Evolutionary conservation across 805 yeast species (phyloP), one percentile per base, ranked within the genome.

Genomic region (Sugiyamaella smithiae): DNA sequence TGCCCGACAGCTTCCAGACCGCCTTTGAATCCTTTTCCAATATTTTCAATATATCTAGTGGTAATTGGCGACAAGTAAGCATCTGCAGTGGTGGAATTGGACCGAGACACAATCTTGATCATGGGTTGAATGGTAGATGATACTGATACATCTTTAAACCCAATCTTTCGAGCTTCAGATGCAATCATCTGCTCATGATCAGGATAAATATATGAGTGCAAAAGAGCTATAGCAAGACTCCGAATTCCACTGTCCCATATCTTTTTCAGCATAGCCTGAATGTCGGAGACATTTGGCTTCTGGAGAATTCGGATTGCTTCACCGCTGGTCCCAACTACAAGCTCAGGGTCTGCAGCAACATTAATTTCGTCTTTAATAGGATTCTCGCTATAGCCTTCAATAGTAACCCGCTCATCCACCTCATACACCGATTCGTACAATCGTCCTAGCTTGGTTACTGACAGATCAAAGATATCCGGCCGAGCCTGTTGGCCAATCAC

Each of bases 401-500:
- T 69, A 1, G 97, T 88, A 22, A 91, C 90, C 55, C 98, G 74
- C 67, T 91, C 98, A 60, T 89, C 95, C 36, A 91, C 72, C 65
- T 91, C 97, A 36, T 84, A 74, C 1, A 91, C 97, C 2, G 74
- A 64, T 45, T 83, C 82, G 59, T 88, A 89, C 26, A 91, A 72
- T 17, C 81, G 83, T 4, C 76, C 82, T 9, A 89, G 82, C 59
- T 83, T 86, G 44, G 74, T 71, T 40, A 90, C 87, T 4, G 85
- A 76, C 55, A 91, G 71, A 58, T 89, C 96, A 61, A 91, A 91
- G 45, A 91, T 88, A 57, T 82, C 75, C 1, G 98, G 98, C 59
- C 98, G 75, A 1, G 96, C 80, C 65, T 91, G 98, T 61, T 88
- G 89, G 2, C 98, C 98, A 57, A 91, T 90, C 1, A 73, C 67